Percentiles rank a stretch among this genome's conserved stretches.
Evolutionary conservation across 768 basidiomycete genomes (phyloP).

Genomic region (Tylopilus intermedius): DNA sequence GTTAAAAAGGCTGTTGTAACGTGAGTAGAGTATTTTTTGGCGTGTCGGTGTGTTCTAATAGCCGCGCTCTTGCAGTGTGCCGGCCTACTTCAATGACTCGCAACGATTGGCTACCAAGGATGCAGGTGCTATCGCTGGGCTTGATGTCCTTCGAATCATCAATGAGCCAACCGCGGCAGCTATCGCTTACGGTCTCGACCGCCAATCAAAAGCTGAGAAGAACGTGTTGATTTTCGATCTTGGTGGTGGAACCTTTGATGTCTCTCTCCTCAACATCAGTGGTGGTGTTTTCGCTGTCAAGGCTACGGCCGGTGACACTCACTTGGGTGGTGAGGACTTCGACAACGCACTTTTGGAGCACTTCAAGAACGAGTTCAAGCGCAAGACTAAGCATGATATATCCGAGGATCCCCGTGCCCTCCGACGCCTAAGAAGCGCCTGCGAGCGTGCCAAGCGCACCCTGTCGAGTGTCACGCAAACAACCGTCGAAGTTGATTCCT

Average conservation of each 20-base stretch:
- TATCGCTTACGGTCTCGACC: conserved; percentile 97
- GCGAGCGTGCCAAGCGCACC: conserved; percentile 99
- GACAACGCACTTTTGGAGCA: conserved; percentile 97
- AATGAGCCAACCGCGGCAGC: conserved; percentile 99
- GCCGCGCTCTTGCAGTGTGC: conserved; percentile 52
- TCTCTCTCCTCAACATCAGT: conserved; percentile 94
- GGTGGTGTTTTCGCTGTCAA: conserved; percentile 99
- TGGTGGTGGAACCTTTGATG: conserved; percentile 99
- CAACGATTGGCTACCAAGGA: conserved; percentile 99
- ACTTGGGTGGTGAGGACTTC: conserved; percentile 99
- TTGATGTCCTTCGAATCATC: conserved; percentile 99
- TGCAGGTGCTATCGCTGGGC: conserved; percentile 95
- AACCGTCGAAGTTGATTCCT: conserved; percentile 98
- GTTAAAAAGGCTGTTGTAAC: conserved; percentile 99
- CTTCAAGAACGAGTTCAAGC: conserved; percentile 99
- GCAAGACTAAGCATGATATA: conserved; percentile 95
- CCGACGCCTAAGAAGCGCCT: conserved; percentile 91
- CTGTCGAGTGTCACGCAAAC: conserved; percentile 98
- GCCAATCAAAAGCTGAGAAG: conserved; percentile 90
- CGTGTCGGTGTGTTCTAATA: not conserved
- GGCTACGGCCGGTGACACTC: conserved; percentile 98
- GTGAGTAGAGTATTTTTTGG: conserved; percentile 43
- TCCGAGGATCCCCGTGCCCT: conserved; percentile 96
- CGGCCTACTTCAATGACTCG: conserved; percentile 99
- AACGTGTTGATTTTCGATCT: conserved; percentile 99